A percentile compares a stretch with the other conserved stretches of the same genome.
phyloP scores from a whole-genome alignment of 2,329 filamentous ascomycete genomes.

The Cordyceps pruinosa region DNA sequence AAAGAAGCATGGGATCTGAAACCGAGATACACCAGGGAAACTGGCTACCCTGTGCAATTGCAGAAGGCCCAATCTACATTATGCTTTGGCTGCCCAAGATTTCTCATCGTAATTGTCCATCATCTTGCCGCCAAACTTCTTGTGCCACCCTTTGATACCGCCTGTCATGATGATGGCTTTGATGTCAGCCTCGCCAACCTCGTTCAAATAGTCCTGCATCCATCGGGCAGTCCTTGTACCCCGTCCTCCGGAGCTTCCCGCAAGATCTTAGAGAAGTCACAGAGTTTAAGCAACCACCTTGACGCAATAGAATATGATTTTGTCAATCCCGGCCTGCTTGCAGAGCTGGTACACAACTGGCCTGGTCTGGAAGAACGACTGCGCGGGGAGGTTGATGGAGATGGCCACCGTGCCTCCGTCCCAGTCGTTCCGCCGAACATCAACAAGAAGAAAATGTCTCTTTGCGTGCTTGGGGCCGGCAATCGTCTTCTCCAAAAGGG shows the following conservation, averaged over 20 bases:
- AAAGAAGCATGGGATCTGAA: conserved; percentile 17
- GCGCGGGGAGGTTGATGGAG: conserved; percentile 52
- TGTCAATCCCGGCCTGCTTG: conserved; percentile 40
- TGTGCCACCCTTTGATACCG: conserved; percentile 51
- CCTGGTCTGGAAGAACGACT: conserved; percentile 45
- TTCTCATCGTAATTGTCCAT: conserved; percentile 46
- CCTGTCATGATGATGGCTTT: conserved; percentile 42
- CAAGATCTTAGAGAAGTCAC: not conserved
- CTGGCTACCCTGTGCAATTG: not conserved
- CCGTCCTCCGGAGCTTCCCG: conserved; percentile 44
- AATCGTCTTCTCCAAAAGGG: conserved; percentile 32
- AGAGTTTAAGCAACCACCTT: not conserved
- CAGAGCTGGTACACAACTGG: conserved; percentile 42
- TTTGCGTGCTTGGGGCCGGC: conserved; percentile 21
- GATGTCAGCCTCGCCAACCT: conserved; percentile 36
- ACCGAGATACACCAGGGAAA: conserved; percentile 13
- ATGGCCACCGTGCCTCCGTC: conserved; percentile 53
- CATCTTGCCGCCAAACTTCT: conserved; percentile 36
- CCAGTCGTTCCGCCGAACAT: conserved; percentile 47
- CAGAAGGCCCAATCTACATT: not conserved
- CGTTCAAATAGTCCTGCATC: conserved; percentile 49
- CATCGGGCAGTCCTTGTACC: conserved; percentile 47
- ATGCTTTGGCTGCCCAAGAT: conserved; percentile 23
- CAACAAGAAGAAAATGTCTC: conserved; percentile 40
- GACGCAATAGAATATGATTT: conserved; percentile 52